Conservation (phyloP, 179 eudicot genomes). For the Beta lomatogona region DNA sequence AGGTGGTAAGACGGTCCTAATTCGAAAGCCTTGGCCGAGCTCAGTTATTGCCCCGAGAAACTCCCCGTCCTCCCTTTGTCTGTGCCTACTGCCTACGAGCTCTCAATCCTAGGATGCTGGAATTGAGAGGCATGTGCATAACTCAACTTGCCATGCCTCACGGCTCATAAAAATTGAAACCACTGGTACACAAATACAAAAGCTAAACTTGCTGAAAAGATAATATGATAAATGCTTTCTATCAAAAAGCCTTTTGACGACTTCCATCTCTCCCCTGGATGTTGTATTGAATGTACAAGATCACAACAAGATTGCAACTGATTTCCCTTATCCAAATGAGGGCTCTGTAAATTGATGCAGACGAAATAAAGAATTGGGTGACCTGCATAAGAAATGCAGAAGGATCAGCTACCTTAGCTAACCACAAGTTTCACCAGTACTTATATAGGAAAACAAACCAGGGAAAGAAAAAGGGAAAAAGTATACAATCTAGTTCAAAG, state of each 20-base stretch:
- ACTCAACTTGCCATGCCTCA: slow-evolving; percentile 6
- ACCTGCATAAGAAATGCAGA: slow-evolving; percentile 24
- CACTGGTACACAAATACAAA: neutral
- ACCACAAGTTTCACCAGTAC: neutral
- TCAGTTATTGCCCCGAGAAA: neutral
- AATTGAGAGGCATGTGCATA: neutral
- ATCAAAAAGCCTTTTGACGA: slow-evolving; percentile 1
- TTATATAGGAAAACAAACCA: too few relatives aligned
- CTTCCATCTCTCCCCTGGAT: neutral
- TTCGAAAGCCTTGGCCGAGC: neutral
- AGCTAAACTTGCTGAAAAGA: neutral
- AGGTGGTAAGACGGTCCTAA: neutral
- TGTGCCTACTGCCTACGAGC: neutral
- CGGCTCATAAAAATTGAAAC: neutral
- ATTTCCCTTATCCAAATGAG: slow-evolving; percentile 9
- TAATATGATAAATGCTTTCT: neutral
- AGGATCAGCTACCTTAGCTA: neutral
- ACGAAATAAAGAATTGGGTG: slow-evolving; percentile 5
- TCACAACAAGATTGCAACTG: slow-evolving; percentile 6
- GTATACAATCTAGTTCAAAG: neutral
- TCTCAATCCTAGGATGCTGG: neutral
- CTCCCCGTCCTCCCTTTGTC: neutral
- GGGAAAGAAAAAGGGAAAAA: too few relatives aligned
- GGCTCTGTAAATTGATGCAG: neutral
- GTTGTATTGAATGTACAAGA: slow-evolving; percentile 12